Percentiles rank a stretch among this genome's conserved stretches.
phyloP scores from a whole-genome alignment of 495 filamentous ascomycete species.

The Parathielavia appendiculata region DNA sequence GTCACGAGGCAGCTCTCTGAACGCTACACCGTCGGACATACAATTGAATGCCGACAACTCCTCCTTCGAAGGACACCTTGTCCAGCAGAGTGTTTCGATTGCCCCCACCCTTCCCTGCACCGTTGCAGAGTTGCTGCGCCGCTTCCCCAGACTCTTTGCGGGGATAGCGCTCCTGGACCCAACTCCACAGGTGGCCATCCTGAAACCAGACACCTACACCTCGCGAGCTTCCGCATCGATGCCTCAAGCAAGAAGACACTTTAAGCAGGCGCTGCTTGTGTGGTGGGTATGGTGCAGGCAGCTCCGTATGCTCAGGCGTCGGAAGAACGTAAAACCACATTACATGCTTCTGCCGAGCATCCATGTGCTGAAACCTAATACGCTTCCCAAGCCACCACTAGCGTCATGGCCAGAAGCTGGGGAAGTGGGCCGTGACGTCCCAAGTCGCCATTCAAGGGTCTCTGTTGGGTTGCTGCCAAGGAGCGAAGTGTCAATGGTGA shows the following conservation, averaged over 20 bases:
- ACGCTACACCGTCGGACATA: constrained; percentile 2
- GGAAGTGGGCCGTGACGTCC: neutral
- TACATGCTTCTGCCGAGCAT: too few species aligned
- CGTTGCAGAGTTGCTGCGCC: constrained; percentile 1
- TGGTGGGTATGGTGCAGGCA: too few species aligned
- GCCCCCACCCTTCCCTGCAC: neutral
- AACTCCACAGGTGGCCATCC: neutral
- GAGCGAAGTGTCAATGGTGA: neutral
- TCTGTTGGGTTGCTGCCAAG: neutral
- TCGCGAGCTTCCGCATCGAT: too few species aligned
- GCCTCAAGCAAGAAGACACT: too few species aligned
- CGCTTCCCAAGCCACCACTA: neutral
- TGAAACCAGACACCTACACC: neutral
- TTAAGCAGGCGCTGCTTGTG: too few species aligned
- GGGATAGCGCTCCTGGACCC: neutral
- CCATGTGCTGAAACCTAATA: too few species aligned
- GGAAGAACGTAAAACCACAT: too few species aligned
- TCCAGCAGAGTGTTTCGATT: neutral
- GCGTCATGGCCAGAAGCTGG: neutral
- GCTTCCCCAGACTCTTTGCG: constrained; percentile 1
- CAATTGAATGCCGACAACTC: constrained; percentile 7
- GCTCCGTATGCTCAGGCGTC: too few species aligned
- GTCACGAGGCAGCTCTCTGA: neutral
- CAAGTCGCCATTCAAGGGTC: neutral
- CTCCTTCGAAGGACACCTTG: neutral